Evolutionary conservation across 2,329 filamentous ascomycete species (phyloP), one percentile per base, ranked within the genome.

Genomic region (Ophiostoma tasmaniense): DNA sequence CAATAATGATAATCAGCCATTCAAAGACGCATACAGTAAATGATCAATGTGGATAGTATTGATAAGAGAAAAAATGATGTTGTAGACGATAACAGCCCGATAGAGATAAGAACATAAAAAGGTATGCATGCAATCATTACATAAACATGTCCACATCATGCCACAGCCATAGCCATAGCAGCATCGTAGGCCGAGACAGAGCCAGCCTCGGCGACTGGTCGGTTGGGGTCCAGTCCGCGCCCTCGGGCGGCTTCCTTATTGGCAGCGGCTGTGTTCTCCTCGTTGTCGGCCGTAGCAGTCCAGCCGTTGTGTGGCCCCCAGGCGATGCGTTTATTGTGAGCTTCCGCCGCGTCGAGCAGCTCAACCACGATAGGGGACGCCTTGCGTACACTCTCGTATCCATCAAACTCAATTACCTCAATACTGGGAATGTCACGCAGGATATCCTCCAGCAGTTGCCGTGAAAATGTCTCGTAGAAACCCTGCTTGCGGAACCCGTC

Each of bases 241-340:
- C 22, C 37, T 10, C 17, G 25, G n/a, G 13, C 25, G 3, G 64
- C 64, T 22, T 64, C 61, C 33, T 64, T 64, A 33, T 20, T 33
- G 13, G 42, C 39, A 7, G 64, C 64, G 14, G 39, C 25, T 8
- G n/a, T 55, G 37, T 68, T 68, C 52, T 55, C 39, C 25, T 61
- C 67, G 35, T 67, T 67, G 62, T 71, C 70, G 5, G 62, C 68
- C 8, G 59, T 39, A 2, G 66, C 69, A 7, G 70, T 85, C 90
- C 89, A 92, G 2, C 87, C 87, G 70, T 88, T 81, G 73, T 87
- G 82, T 0, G 87, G 85, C 0, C 90, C 90, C 89, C 89, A 93
- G 22, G 79, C 79, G n/a, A 92, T 81, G 55, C 77, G 78, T 71
- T 84, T 83, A 30, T 83, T 78, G 22, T 81, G 80, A 8, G 80